These are phyloP conservation scores for Cenchrus fungigraminus DNA, from an alignment of 176 grass and related monocot genomes.

Conservation along the genomic window DNA sequence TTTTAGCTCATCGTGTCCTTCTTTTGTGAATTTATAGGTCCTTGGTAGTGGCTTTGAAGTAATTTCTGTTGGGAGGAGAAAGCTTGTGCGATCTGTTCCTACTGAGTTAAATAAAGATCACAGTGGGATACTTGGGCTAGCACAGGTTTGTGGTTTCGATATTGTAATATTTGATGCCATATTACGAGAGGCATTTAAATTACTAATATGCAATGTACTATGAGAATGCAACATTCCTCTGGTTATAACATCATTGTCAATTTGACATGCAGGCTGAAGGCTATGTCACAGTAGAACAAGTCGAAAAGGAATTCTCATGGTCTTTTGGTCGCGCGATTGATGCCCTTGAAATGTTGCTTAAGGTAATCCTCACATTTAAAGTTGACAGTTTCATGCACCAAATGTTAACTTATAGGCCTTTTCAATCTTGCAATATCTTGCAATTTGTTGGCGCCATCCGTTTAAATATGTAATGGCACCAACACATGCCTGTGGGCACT, in stretches of 20 bases:
- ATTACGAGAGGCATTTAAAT: slow-evolving; percentile 16
- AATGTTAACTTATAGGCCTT: not conserved
- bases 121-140: slow-evolving; percentile 95
- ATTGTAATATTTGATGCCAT: not conserved
- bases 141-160: slow-evolving; percentile 70
- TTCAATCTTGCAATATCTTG: not conserved
- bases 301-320: slow-evolving; percentile 82
- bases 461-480: not conserved
- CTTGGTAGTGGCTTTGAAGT: slow-evolving; percentile 99
- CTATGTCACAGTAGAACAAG: slow-evolving; percentile 79
- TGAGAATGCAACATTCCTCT: not conserved
- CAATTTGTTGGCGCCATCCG: slow-evolving; percentile 19
- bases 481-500: not conserved
- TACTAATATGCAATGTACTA: not conserved
- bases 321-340: slow-evolving; percentile 72
- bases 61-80: slow-evolving; percentile 85
- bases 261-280: slow-evolving; percentile 64
- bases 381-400: not conserved
- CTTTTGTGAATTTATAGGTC: slow-evolving; percentile 60
- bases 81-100: slow-evolving; percentile 88
- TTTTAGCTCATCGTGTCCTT: slow-evolving; percentile 16
- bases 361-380: slow-evolving; percentile 55
- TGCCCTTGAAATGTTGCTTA: slow-evolving; percentile 84
- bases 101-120: slow-evolving; percentile 98
- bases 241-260: slow-evolving; percentile 33